Percentiles rank a stretch among this genome's conserved stretches.
Evolutionary conservation across 192 early-diverging fungal species (phyloP).

Genomic region (Backusella morwellensis): DNA sequence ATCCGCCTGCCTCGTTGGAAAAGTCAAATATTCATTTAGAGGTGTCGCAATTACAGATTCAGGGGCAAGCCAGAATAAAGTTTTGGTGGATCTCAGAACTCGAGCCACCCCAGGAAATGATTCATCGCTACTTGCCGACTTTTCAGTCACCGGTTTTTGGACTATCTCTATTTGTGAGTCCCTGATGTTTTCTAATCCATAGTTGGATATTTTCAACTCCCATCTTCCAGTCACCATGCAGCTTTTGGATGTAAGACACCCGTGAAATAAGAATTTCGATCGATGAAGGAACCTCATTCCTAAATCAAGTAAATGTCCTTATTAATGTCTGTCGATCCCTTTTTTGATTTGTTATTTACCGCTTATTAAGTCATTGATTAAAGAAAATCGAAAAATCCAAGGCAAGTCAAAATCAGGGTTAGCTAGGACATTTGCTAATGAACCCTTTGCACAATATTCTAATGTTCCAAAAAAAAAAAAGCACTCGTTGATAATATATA

Average conservation of each 20-base stretch:
- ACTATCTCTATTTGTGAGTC: conserved; percentile 17
- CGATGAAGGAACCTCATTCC: conserved; percentile 48
- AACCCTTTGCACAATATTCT: conserved; percentile 44
- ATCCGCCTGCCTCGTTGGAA: conserved; percentile 35
- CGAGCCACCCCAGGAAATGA: not conserved
- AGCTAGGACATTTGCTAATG: conserved; percentile 35
- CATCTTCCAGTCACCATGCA: conserved; percentile 42
- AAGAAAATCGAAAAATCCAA: conserved; percentile 46
- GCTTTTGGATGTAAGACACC: conserved; percentile 37
- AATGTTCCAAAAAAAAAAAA: not conserved
- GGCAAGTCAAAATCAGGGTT: conserved; percentile 42
- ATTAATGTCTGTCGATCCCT: not conserved
- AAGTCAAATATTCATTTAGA: conserved; percentile 22
- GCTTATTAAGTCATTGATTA: conserved; percentile 41
- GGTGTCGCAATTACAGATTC: conserved; percentile 30
- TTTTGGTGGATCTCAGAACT: conserved; percentile 2
- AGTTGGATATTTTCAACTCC: conserved; percentile 46
- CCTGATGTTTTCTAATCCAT: conserved; percentile 38
- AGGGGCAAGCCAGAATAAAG: conserved; percentile 36
- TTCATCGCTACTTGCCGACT: not conserved
- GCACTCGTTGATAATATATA: not conserved
- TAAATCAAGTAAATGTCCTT: not conserved
- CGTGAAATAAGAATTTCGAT: conserved; percentile 42
- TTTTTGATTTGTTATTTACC: not conserved
- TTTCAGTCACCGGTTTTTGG: not conserved